Conservation (phyloP, 2,329 filamentous ascomycete species). For the Uncinocarpus reesii region DNA sequence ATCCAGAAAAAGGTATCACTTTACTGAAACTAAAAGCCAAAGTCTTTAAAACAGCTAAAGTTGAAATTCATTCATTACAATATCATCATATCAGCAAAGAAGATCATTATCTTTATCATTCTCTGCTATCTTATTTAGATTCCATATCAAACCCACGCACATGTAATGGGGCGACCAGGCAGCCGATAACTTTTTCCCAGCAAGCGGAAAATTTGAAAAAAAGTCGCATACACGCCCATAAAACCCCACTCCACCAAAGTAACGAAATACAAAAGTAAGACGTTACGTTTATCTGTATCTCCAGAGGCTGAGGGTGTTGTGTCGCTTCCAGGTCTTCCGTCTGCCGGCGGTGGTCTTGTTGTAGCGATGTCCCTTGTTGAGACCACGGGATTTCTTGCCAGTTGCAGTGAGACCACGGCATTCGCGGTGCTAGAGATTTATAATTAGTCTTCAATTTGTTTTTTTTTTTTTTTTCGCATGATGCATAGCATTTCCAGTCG, state of each 20-base stretch:
- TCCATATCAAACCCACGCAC: constrained; percentile 1
- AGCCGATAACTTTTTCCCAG: constrained; percentile 4
- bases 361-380: constrained; percentile 98
- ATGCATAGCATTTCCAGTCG: constrained; percentile 9
- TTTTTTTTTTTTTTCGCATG: neutral
- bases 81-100: constrained; percentile 10
- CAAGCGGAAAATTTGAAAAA: constrained; percentile 3
- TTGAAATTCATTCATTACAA: constrained; percentile 1
- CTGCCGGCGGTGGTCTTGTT: constrained; percentile 95
- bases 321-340: constrained; percentile 99
- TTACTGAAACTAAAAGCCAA: too few species aligned
- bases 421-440: constrained; percentile 68
- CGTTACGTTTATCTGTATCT: constrained; percentile 63
- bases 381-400: constrained; percentile 98
- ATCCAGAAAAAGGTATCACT: too few species aligned
- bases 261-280: constrained; percentile 5
- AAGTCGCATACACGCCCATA: constrained; percentile 2
- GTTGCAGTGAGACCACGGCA: constrained; percentile 91
- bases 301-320: constrained; percentile 99
- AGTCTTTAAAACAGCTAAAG: neutral
- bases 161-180: constrained; percentile 3
- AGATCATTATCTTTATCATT: constrained; percentile 11
- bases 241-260: constrained; percentile 4
- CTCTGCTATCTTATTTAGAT: constrained; percentile 10
- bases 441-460: constrained; percentile 7